Conservation (phyloP, 2,329 filamentous ascomycete species). For the Claviceps spartinae region DNA sequence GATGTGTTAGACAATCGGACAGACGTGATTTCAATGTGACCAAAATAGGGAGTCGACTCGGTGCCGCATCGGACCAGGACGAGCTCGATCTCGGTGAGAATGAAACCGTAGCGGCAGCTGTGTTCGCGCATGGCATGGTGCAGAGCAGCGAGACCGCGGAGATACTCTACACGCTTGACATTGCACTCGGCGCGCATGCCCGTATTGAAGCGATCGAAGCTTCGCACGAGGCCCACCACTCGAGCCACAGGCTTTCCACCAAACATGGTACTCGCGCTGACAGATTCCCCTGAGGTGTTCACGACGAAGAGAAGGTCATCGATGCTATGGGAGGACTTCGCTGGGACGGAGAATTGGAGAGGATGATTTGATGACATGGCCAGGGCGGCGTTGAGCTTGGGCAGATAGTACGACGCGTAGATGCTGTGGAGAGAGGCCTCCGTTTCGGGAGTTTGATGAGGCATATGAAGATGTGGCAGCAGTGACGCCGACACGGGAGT, state of each 20-base stretch:
- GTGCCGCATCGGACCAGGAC: constrained; percentile 74
- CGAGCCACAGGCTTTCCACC: constrained; percentile 38
- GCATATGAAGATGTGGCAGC: constrained; percentile 44
- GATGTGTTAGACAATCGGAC: constrained; percentile 42
- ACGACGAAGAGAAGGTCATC: constrained; percentile 52
- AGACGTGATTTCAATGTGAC: constrained; percentile 64
- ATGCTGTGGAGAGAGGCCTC: constrained; percentile 63
- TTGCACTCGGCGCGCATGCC: constrained; percentile 80
- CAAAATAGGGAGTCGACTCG: constrained; percentile 64
- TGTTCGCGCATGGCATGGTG: constrained; percentile 91
- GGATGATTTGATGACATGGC: constrained; percentile 58
- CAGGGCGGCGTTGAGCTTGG: constrained; percentile 77
- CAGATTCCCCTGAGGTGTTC: constrained; percentile 43
- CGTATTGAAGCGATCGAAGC: constrained; percentile 89
- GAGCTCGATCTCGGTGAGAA: constrained; percentile 91
- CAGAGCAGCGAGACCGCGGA: constrained; percentile 71
- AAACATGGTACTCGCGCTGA: constrained; percentile 39
- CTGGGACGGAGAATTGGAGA: constrained; percentile 35
- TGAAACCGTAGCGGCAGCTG: constrained; percentile 86
- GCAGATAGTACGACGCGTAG: constrained; percentile 65
- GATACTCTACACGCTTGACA: constrained; percentile 76
- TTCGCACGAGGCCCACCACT: constrained; percentile 75
- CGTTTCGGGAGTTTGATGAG: constrained; percentile 60
- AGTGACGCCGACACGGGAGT: constrained; percentile 49
- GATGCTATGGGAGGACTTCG: constrained; percentile 19